Conservation (phyloP, 805 yeast genomes). For the Kodamaea hsintzibuensis region DNA sequence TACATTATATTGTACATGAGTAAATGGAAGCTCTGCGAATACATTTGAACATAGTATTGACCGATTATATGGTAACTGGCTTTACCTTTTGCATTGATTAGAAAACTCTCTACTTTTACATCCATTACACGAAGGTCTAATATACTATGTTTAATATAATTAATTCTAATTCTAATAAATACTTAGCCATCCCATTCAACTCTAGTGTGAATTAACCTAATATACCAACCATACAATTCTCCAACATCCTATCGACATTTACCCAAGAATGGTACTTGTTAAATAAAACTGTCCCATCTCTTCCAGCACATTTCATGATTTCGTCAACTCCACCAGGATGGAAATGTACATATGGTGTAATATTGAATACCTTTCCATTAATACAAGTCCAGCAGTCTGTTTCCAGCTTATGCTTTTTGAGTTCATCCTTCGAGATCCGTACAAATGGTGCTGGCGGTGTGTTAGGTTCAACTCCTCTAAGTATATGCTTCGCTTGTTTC, state of each 20-base stretch:
- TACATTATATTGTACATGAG: too few species aligned
- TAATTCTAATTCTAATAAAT: not conserved
- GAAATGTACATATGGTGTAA: conserved; percentile 78
- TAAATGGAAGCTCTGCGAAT: too few species aligned
- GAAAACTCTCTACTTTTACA: too few species aligned
- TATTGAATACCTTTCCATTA: conserved; percentile 77
- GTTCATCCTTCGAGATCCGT: conserved; percentile 55
- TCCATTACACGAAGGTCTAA: too few species aligned
- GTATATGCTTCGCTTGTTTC: conserved; percentile 43
- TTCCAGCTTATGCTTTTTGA: conserved; percentile 55
- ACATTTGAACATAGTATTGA: too few species aligned
- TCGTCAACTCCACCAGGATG: conserved; percentile 94
- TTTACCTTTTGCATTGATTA: too few species aligned
- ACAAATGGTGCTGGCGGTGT: conserved; percentile 55
- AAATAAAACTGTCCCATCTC: conserved; percentile 77
- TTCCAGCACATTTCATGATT: conserved; percentile 76
- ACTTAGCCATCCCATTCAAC: not conserved
- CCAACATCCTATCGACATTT: conserved; percentile 78
- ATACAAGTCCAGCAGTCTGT: conserved; percentile 87
- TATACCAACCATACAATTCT: conserved; percentile 74
- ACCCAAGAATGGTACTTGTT: conserved; percentile 75
- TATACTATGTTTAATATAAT: too few species aligned
- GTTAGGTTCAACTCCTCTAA: conserved; percentile 52
- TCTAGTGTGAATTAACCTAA: conserved; percentile 12
- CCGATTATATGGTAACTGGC: too few species aligned